Conservation (phyloP, 2,329 filamentous ascomycete genomes). For the Ramularia collo-cygni region DNA sequence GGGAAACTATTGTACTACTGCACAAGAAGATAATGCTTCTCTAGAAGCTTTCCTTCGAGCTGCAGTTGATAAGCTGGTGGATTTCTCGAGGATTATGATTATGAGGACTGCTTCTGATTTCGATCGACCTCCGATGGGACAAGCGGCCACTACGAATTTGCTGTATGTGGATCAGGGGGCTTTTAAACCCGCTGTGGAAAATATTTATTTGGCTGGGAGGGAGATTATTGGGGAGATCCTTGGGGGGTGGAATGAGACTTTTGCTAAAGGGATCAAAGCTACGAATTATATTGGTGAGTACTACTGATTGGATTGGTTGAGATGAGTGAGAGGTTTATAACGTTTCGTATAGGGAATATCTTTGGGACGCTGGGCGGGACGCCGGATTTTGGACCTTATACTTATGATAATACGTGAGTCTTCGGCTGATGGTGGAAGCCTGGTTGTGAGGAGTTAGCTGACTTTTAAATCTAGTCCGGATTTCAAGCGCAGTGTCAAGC, state of each 20-base stretch:
- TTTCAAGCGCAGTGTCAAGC: no score
- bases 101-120: constrained; percentile 56
- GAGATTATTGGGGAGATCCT: constrained; percentile 59
- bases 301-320: constrained; percentile 59
- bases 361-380: constrained; percentile 58
- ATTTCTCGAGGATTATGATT: constrained; percentile 31
- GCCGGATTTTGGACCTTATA: constrained; percentile 20
- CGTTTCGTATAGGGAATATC: constrained; percentile 35
- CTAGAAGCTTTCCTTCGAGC: constrained; percentile 30
- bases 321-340: constrained; percentile 35
- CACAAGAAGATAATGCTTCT: constrained; percentile 33
- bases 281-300: constrained; percentile 63
- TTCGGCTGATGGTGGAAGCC: background rate
- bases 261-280: constrained; percentile 48
- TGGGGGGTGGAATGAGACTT: constrained; percentile 51
- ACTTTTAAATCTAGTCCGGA: no score
- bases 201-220: constrained; percentile 59
- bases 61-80: constrained; percentile 23
- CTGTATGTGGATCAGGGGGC: constrained; percentile 55
- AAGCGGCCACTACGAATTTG: constrained; percentile 53
- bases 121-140: constrained; percentile 57
- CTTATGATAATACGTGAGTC: constrained; percentile 16
- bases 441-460: no score
- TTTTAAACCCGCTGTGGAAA: constrained; percentile 55
- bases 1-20: constrained; percentile 31